These are phyloP conservation scores for Vitis hybrid DNA, from an alignment of 177 flowering plant genomes.

Conservation along the genomic window DNA sequence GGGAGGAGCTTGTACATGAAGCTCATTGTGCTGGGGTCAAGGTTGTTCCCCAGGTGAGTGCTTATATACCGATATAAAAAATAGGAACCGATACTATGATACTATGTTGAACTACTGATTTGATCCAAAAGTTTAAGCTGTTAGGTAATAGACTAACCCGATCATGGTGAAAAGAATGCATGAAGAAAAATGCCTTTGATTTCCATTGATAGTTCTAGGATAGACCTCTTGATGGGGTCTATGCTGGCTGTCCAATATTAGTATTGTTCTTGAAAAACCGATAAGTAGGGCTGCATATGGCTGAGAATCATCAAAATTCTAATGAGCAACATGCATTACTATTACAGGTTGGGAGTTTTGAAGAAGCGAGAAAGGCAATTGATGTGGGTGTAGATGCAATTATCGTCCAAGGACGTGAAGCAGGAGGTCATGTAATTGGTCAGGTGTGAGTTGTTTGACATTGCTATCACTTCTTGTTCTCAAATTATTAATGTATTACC, in stretches of 20 bases:
- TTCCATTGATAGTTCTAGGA: too few species aligned
- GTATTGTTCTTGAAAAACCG: too few species aligned
- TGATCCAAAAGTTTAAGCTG: too few species aligned
- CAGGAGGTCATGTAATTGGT: constrained; percentile 93
- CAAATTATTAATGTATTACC: neutral
- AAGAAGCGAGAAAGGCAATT: constrained; percentile 65
- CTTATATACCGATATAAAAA: too few species aligned
- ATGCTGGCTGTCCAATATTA: too few species aligned
- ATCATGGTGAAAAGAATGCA: too few species aligned
- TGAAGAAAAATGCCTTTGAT: too few species aligned
- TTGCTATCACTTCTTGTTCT: too few species aligned
- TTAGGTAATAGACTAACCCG: too few species aligned
- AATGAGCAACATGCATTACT: neutral
- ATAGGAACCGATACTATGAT: too few species aligned
- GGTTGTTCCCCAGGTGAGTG: constrained; percentile 81
- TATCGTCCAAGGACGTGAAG: constrained; percentile 90
- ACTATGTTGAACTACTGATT: neutral
- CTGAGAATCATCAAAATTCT: neutral
- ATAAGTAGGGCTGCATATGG: neutral
- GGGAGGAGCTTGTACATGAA: constrained; percentile 59
- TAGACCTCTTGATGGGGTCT: too few species aligned
- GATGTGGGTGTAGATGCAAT: constrained; percentile 85
- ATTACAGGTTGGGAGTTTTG: constrained; percentile 72
- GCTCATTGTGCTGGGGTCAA: constrained; percentile 86
- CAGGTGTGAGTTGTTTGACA: constrained; percentile 44